These are phyloP conservation scores for Saxophila tyrrhenica DNA, from an alignment of 495 filamentous ascomycete species.

Conservation along the genomic window DNA sequence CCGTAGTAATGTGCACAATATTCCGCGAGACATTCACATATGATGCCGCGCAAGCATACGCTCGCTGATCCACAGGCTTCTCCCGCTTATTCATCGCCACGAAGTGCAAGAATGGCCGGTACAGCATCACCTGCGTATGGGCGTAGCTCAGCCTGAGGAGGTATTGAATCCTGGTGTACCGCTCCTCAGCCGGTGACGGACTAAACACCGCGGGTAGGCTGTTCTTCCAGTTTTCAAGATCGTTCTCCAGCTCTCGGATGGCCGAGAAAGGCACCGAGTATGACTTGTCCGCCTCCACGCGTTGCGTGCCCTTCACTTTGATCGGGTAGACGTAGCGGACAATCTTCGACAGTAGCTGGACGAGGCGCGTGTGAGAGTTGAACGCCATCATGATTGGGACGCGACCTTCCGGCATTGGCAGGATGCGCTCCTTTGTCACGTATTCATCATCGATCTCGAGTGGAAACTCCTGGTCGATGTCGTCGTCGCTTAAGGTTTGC, in stretches of 20 bases:
- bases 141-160: slow-evolving; percentile 77
- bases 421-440: slow-evolving; percentile 67
- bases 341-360: slow-evolving; percentile 70
- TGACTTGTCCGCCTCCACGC: slow-evolving; percentile 34
- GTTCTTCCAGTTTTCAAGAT: slow-evolving; percentile 77
- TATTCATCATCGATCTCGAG: slow-evolving; percentile 81
- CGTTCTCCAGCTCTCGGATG: slow-evolving; percentile 81
- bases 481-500: slow-evolving; percentile 70
- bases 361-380: slow-evolving; percentile 73
- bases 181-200: slow-evolving; percentile 61
- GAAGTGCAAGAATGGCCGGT: slow-evolving; percentile 91
- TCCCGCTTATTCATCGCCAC: slow-evolving; percentile 58
- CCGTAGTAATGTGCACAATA: slow-evolving; percentile 80
- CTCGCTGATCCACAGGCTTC: slow-evolving; percentile 67
- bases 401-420: slow-evolving; percentile 59
- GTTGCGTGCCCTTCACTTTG: slow-evolving; percentile 49
- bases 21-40: slow-evolving; percentile 87
- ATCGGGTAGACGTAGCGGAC: slow-evolving; percentile 84
- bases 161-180: slow-evolving; percentile 73
- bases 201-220: slow-evolving; percentile 61
- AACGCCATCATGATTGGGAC: slow-evolving; percentile 67
- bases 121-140: slow-evolving; percentile 90
- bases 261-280: slow-evolving; percentile 83
- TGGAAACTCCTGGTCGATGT: slow-evolving; percentile 84
- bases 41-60: slow-evolving; percentile 85